These are phyloP conservation scores for Penicillium odoratum DNA, from an alignment of 495 filamentous ascomycete species.

Conservation along the genomic window DNA sequence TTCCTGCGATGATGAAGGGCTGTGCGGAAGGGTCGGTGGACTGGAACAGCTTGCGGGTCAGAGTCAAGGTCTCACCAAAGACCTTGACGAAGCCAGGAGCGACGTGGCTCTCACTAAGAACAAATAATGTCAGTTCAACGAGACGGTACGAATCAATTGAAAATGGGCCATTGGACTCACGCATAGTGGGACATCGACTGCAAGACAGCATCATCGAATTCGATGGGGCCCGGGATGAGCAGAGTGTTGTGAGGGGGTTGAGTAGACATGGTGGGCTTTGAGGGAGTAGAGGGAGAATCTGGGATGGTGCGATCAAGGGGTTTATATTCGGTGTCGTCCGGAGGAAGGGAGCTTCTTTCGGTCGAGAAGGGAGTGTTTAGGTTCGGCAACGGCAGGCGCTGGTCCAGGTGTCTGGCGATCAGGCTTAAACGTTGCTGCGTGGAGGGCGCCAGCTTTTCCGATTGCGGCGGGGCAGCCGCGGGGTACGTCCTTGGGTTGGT, in stretches of 20 bases:
- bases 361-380: slow-evolving; percentile 69
- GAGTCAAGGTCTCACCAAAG: slow-evolving; percentile 85
- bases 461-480: slow-evolving; percentile 42
- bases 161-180: slow-evolving; percentile 46
- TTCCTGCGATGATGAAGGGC: slow-evolving; percentile 90
- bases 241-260: slow-evolving; percentile 80
- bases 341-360: slow-evolving; percentile 54
- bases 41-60: slow-evolving; percentile 91
- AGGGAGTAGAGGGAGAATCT: slow-evolving; percentile 21
- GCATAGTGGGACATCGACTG: slow-evolving; percentile 95
- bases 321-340: slow-evolving; percentile 60
- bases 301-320: slow-evolving; percentile 44
- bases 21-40: slow-evolving; percentile 78
- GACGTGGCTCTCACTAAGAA: slow-evolving; percentile 85
- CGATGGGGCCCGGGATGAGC: slow-evolving; percentile 94
- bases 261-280: slow-evolving; percentile 60
- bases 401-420: slow-evolving; percentile 78
- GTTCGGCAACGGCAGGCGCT: slow-evolving; percentile 56
- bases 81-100: slow-evolving; percentile 80
- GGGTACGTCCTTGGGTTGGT: slow-evolving; percentile 28
- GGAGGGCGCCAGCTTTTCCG: slow-evolving; percentile 56
- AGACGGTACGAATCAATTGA: not conserved
- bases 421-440: slow-evolving; percentile 70
- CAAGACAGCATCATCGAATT: slow-evolving; percentile 97
- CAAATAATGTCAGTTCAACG: not conserved